These are phyloP conservation scores for Tetrapisispora phaffii DNA, from an alignment of 805 yeast genomes.

Conservation along the genomic window DNA sequence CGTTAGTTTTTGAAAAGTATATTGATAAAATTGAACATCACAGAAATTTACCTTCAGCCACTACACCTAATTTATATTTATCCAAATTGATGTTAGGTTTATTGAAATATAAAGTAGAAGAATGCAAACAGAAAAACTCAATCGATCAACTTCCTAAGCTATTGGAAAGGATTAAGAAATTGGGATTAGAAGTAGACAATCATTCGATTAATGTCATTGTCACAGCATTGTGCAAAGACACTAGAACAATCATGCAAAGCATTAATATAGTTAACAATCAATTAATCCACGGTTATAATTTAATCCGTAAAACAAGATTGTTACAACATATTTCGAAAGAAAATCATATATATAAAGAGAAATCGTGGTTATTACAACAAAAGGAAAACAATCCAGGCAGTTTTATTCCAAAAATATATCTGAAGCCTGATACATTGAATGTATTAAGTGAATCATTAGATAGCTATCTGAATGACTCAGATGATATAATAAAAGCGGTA, in stretches of 20 bases:
- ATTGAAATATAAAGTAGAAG: constrained; percentile 16
- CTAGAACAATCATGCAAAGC: constrained; percentile 24
- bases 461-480: constrained; percentile 17
- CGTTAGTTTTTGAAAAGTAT: constrained; percentile 16
- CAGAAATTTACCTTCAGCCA: constrained; percentile 15
- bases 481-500: constrained; percentile 10
- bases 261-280: constrained; percentile 24
- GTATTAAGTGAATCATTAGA: constrained; percentile 13
- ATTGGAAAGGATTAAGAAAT: constrained; percentile 15
- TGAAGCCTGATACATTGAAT: constrained; percentile 17
- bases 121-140: constrained; percentile 11
- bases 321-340: constrained; percentile 10
- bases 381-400: constrained; percentile 13
- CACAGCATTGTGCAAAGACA: constrained; percentile 19
- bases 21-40: constrained; percentile 12
- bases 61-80: constrained; percentile 15
- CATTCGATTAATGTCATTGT: constrained; percentile 27
- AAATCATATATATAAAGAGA: constrained; percentile 9
- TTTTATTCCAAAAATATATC: constrained; percentile 21
- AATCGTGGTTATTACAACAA: constrained; percentile 15
- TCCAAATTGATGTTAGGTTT: constrained; percentile 15
- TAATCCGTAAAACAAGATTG: constrained; percentile 22
- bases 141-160: constrained; percentile 14
- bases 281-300: constrained; percentile 32
- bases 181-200: constrained; percentile 26